phyloP scores from a whole-genome alignment of 306 rosid genomes.

The Purshia tridentata region DNA sequence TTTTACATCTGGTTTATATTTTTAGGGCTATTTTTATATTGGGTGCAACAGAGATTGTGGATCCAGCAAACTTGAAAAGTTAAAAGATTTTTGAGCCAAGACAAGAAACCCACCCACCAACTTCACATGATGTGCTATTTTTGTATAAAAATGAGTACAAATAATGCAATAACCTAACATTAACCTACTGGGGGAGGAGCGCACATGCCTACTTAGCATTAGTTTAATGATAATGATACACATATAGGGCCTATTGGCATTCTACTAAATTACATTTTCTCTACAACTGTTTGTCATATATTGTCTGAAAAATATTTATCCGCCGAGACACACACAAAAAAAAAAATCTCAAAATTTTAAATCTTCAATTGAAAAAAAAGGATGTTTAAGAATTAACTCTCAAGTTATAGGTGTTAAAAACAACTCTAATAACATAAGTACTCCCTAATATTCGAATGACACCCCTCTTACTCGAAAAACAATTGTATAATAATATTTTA shows the following conservation, averaged over 20 bases:
- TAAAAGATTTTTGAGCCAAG: slow-evolving; percentile 17
- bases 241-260: not conserved
- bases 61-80: slow-evolving; percentile 61
- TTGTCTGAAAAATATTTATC: slow-evolving; percentile 8
- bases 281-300: slow-evolving; percentile 27
- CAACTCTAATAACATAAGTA: no score
- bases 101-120: slow-evolving; percentile 43
- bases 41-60: slow-evolving; percentile 46
- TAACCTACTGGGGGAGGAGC: slow-evolving; percentile 43
- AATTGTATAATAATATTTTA: no score
- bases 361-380: no score
- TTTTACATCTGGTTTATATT: not conserved
- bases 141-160: not conserved
- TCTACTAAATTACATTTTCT: slow-evolving; percentile 12
- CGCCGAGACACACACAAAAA: no score
- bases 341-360: no score
- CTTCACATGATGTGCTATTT: slow-evolving; percentile 52
- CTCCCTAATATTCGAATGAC: no score
- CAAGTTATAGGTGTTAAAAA: no score
- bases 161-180: slow-evolving; percentile 34
- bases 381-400: no score
- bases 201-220: slow-evolving; percentile 52
- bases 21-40: slow-evolving; percentile 11
- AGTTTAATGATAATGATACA: slow-evolving; percentile 25
- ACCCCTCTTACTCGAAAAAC: no score